Conservation (phyloP, 2,329 filamentous ascomycete genomes). For the Paraphaeosphaeria minitans region DNA sequence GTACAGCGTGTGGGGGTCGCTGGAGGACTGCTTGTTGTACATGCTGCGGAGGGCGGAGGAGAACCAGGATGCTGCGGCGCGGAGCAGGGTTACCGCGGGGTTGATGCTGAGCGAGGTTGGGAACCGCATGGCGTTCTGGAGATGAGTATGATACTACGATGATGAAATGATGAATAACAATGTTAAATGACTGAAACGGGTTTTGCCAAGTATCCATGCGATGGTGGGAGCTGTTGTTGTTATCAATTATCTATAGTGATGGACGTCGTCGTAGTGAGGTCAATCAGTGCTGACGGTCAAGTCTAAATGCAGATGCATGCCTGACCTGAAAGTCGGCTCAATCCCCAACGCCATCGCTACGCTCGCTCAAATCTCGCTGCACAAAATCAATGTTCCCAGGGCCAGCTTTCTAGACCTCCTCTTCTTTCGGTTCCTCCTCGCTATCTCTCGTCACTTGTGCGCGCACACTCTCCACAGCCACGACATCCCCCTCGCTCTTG, state of each 20-base stretch:
- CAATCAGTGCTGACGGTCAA: not conserved
- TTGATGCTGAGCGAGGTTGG: conserved; percentile 9
- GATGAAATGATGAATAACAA: not conserved
- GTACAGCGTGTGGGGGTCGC: conserved; percentile 8
- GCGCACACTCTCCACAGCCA: not conserved
- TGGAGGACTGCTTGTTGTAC: conserved; percentile 9
- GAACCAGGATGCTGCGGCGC: conserved; percentile 5
- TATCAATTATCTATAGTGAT: not conserved
- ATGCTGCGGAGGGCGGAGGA: conserved; percentile 11
- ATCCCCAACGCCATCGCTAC: not conserved
- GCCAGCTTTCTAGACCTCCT: not conserved
- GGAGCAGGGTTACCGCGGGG: conserved; percentile 4
- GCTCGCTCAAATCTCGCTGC: not conserved
- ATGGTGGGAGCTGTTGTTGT: no score
- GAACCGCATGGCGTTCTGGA: conserved; percentile 7
- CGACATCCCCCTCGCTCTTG: not conserved
- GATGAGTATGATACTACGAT: conserved; percentile 2
- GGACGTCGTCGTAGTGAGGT: not conserved
- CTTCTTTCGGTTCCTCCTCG: not conserved
- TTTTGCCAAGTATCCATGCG: no score
- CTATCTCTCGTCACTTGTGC: not conserved
- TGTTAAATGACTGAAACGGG: not conserved
- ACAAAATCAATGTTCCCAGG: not conserved
- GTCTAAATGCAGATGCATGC: not conserved
- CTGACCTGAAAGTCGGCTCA: not conserved